These are phyloP conservation scores for Hypoxylon rickii DNA, from an alignment of 495 filamentous ascomycete species.

Conservation along the genomic window DNA sequence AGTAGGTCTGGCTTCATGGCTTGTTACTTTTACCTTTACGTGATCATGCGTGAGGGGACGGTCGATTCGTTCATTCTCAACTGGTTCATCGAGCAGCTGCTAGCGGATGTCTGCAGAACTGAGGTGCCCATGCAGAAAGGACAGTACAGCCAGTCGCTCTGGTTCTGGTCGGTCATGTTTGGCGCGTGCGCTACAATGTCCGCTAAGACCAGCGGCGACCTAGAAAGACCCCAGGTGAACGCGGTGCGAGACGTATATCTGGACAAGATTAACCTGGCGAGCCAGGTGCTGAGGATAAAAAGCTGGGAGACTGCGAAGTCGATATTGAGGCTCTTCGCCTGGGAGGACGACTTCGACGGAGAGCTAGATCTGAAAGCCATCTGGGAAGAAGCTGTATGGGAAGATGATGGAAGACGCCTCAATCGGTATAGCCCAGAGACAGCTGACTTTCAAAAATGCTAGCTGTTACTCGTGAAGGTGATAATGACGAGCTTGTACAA, in stretches of 20 bases:
- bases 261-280: slow-evolving; percentile 35
- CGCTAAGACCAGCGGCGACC: slow-evolving; percentile 27
- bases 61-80: slow-evolving; percentile 39
- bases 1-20: slow-evolving; percentile 41
- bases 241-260: slow-evolving; percentile 30
- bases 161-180: slow-evolving; percentile 43
- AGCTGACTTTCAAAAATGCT: slow-evolving; percentile 14
- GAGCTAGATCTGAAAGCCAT: slow-evolving; percentile 36
- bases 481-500: slow-evolving; percentile 11
- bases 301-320: slow-evolving; percentile 39
- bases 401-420: slow-evolving; percentile 15
- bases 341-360: slow-evolving; percentile 37
- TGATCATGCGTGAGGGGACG: slow-evolving; percentile 36
- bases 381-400: slow-evolving; percentile 39
- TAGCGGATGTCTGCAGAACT: slow-evolving; percentile 37
- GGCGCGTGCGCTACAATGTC: slow-evolving; percentile 36
- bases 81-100: slow-evolving; percentile 42
- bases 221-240: slow-evolving; percentile 34
- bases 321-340: slow-evolving; percentile 36
- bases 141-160: slow-evolving; percentile 37
- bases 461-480: slow-evolving; percentile 7
- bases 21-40: slow-evolving; percentile 42
- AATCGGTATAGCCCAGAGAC: slow-evolving; percentile 11
- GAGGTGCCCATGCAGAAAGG: slow-evolving; percentile 36
- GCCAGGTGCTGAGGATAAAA: slow-evolving; percentile 28